Evolutionary conservation across 2,329 filamentous ascomycete species (phyloP), one percentile per base, ranked within the genome.

Genomic region (Dactylellina leptospora): DNA sequence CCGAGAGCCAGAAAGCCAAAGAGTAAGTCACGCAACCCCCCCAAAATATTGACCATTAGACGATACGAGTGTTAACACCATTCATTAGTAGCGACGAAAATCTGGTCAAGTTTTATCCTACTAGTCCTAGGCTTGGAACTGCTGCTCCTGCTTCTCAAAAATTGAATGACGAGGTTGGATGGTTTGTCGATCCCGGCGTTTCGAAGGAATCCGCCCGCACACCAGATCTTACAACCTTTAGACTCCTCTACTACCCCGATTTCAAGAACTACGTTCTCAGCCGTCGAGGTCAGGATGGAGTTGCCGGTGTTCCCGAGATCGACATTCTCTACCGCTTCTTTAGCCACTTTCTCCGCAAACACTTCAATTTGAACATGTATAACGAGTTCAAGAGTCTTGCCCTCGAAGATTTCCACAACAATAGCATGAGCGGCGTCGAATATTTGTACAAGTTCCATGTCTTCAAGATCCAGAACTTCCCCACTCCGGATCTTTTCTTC

Each of bases 291-390:
- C 58, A 58, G 8, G 55, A 58, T 74, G 47, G 74, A 80, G 74
- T 60, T 83, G 82, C 54, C n/a, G 58, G 40, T 16, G 50, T 30
- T 38, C 54, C 45, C 1, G 84, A 87, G 76, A 87, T 89, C 83
- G 84, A 86, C 77, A 83, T 86, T 68, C 84, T 91, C 27, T 92
- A 91, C 81, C 84, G 87, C 74, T 90, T 90, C 81, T 92, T 89
- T 88, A 86, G 87, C 18, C 85, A 89, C 78, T 90, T 90, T 78
- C 83, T 92, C 74, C 84, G 87, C 74, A 84, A 86, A 76, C 88
- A 90, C 80, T 92, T 92, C 84, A 90, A 92, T 79, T 82, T 84
- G 68, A 83, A 82, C 78, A 90, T 93, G 86, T 92, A 92, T 81
- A 82, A 86, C 78, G 89, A 92, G 79, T 92, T 92, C 81, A 86